A percentile compares a stretch with the other conserved stretches of the same genome.
phyloP scores from a whole-genome alignment of 352 stramenopile species.

The Pythium coloratum region DNA sequence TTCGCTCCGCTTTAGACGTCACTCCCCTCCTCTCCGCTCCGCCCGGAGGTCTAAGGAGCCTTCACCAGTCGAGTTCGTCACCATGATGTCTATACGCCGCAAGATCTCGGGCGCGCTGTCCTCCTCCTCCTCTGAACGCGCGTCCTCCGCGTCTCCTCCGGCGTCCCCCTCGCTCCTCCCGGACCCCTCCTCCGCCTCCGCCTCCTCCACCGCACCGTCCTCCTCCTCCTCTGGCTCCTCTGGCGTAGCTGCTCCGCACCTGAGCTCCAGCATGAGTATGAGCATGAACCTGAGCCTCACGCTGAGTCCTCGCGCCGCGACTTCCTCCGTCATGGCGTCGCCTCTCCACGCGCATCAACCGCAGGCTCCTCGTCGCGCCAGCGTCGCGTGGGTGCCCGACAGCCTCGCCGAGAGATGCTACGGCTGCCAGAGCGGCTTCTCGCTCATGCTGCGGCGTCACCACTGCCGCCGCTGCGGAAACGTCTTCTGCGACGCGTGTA shows the following conservation, averaged over 20 bases:
- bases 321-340: slow-evolving; percentile 16
- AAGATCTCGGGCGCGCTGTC: slow-evolving; percentile 21
- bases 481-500: slow-evolving; percentile 90
- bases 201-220: slow-evolving; percentile 27
- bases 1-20: background rate
- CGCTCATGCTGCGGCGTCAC: slow-evolving; percentile 77
- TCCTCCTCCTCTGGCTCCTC: slow-evolving; percentile 27
- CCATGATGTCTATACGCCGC: slow-evolving; percentile 18
- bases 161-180: slow-evolving; percentile 9
- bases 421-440: slow-evolving; percentile 59
- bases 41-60: background rate
- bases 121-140: background rate
- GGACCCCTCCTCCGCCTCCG: slow-evolving; percentile 5
- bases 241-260: background rate
- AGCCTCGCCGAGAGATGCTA: slow-evolving; percentile 80
- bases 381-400: slow-evolving; percentile 82
- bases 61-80: background rate
- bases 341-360: slow-evolving; percentile 31
- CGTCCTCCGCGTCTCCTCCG: slow-evolving; percentile 5
- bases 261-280: slow-evolving; percentile 13
- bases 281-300: slow-evolving; percentile 11
- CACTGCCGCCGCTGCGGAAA: slow-evolving; percentile 88
- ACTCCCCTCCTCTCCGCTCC: background rate
- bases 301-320: slow-evolving; percentile 1
- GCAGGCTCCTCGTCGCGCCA: slow-evolving; percentile 36